Base-by-base conservation (phyloP, 1,284 basidiomycete genomes). In the Amylostereum areolatum region DNA sequence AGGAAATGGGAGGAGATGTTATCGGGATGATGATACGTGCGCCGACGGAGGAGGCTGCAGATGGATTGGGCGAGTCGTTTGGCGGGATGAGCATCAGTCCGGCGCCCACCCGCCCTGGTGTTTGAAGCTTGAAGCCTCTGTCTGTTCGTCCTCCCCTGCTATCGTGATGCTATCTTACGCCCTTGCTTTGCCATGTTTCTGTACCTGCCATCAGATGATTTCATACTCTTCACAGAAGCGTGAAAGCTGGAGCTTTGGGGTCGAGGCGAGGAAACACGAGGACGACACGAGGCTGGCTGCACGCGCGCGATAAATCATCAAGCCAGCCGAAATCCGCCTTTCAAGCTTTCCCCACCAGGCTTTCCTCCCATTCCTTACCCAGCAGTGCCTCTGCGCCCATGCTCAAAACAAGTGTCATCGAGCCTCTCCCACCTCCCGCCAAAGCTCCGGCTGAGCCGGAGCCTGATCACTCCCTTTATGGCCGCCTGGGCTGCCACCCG, bases 41-140 rank as follows among this genome's bases (percentile, higher is more conserved):
- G 0, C 64, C 61, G 3, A 66, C 64, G 4, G 68, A 67, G 0
- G 68, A 63, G 43, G 63, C 59, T 8, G 58, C 66, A 12, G 62
- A 62, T 24, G 75, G 72, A 2, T 67, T 87, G 5, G 83, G 81
- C 10, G 70, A 69, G 52, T 86, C 84, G 2, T 78, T 90, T 58
- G 84, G 77, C 10, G 81, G 79, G 28, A 89, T 90, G 87, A 89
- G 85, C 55, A 90, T 90, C 55, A 87, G 85, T 56, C 85, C 86
- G 18, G 66, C 62, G 28, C 50, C 27, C 37, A 39, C 37, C 27
- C n/a, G 37, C 34, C 9, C 9, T 8, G 37, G 37, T 12, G 37
- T 6, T 39, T n/a, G n/a, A n/a, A 5, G 5, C 37, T 39, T 39
- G 37, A 25, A 39, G n/a, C 27, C 37, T 39, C n/a, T 39, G 37